Conservation (phyloP, 2,329 filamentous ascomycete species). For the Monilinia aucupariae region DNA sequence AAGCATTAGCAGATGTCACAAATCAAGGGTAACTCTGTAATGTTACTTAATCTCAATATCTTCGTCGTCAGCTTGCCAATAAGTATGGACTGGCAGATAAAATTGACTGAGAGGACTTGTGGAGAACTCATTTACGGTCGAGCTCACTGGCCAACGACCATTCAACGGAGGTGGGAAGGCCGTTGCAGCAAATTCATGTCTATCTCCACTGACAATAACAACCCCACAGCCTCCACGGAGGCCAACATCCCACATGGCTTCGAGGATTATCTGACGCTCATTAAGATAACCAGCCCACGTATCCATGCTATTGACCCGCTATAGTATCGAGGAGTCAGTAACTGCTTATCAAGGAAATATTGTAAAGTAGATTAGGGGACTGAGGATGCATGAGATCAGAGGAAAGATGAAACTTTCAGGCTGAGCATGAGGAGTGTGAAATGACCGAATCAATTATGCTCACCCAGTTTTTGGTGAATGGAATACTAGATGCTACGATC, state of each 20-base stretch:
- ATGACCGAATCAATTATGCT: neutral
- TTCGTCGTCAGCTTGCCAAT: constrained; percentile 71
- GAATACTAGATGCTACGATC: constrained; percentile 81
- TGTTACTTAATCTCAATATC: constrained; percentile 81
- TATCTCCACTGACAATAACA: constrained; percentile 79
- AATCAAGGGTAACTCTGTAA: no score
- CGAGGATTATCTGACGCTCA: constrained; percentile 73
- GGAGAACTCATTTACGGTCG: constrained; percentile 82
- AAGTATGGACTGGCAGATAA: constrained; percentile 78
- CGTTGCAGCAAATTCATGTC: constrained; percentile 96
- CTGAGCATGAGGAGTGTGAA: neutral
- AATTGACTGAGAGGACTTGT: constrained; percentile 92
- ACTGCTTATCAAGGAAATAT: neutral
- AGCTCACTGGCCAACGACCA: constrained; percentile 56
- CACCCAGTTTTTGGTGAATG: constrained; percentile 96
- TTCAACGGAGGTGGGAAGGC: constrained; percentile 59
- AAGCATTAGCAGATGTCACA: constrained; percentile 24
- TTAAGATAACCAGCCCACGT: constrained; percentile 90
- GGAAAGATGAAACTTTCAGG: neutral
- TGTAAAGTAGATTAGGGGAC: neutral
- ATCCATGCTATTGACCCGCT: constrained; percentile 71
- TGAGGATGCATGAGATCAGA: neutral
- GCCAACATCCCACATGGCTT: constrained; percentile 90
- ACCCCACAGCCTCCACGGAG: constrained; percentile 65
- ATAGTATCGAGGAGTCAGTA: neutral